Evolutionary conservation across 2,329 filamentous ascomycete genomes (phyloP), one percentile per base, ranked within the genome.

Genomic region (Nemania bipapillata): DNA sequence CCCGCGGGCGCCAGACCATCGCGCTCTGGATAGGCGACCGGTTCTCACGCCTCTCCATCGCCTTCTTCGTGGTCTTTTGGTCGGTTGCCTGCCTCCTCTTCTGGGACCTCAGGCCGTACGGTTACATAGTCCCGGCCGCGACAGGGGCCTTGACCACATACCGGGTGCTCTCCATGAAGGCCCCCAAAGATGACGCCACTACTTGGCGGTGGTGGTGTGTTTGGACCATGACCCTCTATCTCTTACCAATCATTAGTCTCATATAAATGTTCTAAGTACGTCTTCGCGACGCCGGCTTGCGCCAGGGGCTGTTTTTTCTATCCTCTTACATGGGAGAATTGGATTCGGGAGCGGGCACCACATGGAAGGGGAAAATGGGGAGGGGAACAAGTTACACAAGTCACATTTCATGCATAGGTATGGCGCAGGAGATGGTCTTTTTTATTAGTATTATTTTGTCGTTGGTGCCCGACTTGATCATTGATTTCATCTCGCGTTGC

Each of bases 1-100:
- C 52, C 1, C 73, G 74, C 1, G 73, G 72, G 1, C 72, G 75
- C 11, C 66, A 70, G 50, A 76, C 75, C 0, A 68, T 76, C 15
- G 68, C 67, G 0, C 69, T 77, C 6, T 70, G 63, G 52, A 60
- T 76, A 2, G 74, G 75, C 0, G 75, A 76, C 20, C 54, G 30
- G 15, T 63, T 70, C 54, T 74, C 69, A 1, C 69, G 69, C 28
- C 35, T 63, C 20, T 65, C 72, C 8, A 70, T 73, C 37, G 70
- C 68, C 26, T 63, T 71, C 60, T 72, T 70, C 47, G 56, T 73
- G 26, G 66, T 56, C 65, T 59, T 73, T 22, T 73, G 72, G 72
- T 66, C 72, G 15, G 65, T 28, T 20, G 62, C 68, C 40, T 70
- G 64, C 50, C 56, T 66, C 24, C 59, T 61, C 26, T 73, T 73